Evolutionary conservation across 495 filamentous ascomycete species (phyloP).

Genomic region (Penicillium goetzii): DNA sequence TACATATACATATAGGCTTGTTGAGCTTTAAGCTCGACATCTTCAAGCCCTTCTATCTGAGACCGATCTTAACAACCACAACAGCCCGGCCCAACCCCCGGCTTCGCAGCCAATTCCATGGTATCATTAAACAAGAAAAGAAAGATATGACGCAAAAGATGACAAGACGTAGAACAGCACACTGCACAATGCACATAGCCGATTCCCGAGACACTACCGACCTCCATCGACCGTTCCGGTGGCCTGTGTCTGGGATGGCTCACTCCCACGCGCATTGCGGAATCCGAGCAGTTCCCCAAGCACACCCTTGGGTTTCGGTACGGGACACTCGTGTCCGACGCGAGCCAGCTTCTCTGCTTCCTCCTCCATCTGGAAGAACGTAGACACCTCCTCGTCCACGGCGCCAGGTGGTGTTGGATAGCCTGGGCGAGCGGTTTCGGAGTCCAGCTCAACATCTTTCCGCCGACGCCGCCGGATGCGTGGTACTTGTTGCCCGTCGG

Average conservation of each 20-base stretch:
- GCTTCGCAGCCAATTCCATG: conserved; percentile 28
- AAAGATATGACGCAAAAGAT: conserved; percentile 20
- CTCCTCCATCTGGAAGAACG: conserved; percentile 51
- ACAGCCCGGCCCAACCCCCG: conserved; percentile 12
- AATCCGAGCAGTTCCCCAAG: conserved; percentile 78
- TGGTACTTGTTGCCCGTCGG: conserved; percentile 50
- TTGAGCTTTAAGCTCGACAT: conserved; percentile 12
- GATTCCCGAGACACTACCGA: conserved; percentile 13
- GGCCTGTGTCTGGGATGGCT: conserved; percentile 15
- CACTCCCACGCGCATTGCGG: conserved; percentile 23
- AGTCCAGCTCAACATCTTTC: conserved; percentile 37
- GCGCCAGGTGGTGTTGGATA: conserved; percentile 26
- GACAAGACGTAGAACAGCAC: conserved; percentile 10
- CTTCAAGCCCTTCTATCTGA: conserved; percentile 15
- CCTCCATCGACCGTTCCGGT: conserved; percentile 18
- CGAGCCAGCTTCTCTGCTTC: conserved; percentile 45
- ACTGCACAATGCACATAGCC: background rate
- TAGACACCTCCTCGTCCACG: conserved; percentile 49
- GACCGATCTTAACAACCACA: conserved; percentile 12
- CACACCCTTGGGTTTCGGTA: conserved; percentile 79
- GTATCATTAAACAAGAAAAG: conserved; percentile 35
- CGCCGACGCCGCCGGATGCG: conserved; percentile 39
- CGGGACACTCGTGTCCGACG: conserved; percentile 65
- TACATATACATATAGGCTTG: conserved; percentile 28
- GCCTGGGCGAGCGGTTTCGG: conserved; percentile 23